These are phyloP conservation scores for Candida oleophila DNA, from an alignment of 805 yeast genomes.

Conservation along the genomic window DNA sequence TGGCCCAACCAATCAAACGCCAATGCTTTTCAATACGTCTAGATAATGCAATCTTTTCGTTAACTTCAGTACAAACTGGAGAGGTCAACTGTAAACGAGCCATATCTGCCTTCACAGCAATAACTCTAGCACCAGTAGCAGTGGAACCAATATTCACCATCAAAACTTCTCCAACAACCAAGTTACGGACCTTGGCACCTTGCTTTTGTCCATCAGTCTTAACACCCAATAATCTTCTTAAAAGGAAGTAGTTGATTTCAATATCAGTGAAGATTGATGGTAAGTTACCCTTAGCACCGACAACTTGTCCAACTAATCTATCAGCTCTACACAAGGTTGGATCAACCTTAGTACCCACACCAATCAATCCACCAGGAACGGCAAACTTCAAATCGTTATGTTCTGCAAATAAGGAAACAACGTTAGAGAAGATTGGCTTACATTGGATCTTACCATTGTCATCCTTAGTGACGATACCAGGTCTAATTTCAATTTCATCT, in stretches of 20 bases:
- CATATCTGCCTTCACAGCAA: constrained; percentile 98
- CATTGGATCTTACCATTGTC: constrained; percentile 86
- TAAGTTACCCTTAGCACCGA: constrained; percentile 93
- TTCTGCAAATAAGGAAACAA: constrained; percentile 94
- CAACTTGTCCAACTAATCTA: constrained; percentile 98
- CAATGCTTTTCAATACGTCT: constrained; percentile 99
- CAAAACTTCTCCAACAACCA: constrained; percentile 90
- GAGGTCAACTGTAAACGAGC: constrained; percentile 95
- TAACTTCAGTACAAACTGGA: constrained; percentile 98
- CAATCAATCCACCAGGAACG: constrained; percentile 99
- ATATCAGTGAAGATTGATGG: constrained; percentile 97
- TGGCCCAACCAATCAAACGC: constrained; percentile 99
- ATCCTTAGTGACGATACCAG: constrained; percentile 97
- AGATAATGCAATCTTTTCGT: constrained; percentile 97
- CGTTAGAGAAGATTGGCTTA: constrained; percentile 91
- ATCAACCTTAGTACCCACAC: constrained; percentile 99
- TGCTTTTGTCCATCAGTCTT: constrained; percentile 97
- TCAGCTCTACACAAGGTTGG: constrained; percentile 99
- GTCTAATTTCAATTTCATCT: constrained; percentile 98
- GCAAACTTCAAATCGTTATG: constrained; percentile 97
- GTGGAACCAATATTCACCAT: constrained; percentile 99
- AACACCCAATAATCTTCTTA: constrained; percentile 96
- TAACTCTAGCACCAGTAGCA: constrained; percentile 98
- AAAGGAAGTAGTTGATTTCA: constrained; percentile 93
- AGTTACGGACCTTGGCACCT: constrained; percentile 89